phyloP scores from a whole-genome alignment of 805 yeast genomes.

The Zygosaccharomyces gambellarensis region DNA sequence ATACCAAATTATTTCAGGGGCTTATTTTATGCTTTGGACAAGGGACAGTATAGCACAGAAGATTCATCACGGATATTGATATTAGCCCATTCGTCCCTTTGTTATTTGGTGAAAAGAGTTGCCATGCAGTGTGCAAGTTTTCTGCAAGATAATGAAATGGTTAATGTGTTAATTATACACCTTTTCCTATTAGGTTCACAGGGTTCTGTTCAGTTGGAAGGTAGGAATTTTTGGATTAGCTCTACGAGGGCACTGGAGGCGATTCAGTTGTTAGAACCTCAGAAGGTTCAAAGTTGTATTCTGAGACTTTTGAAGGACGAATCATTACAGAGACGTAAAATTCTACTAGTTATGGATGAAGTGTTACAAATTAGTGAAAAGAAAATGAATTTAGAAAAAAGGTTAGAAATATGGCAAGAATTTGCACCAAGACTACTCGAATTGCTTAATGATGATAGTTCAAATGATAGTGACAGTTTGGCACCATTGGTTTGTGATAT shows the following conservation, averaged over 20 bases:
- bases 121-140: slow-evolving; percentile 36
- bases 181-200: slow-evolving; percentile 9
- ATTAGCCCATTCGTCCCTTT: slow-evolving; percentile 40
- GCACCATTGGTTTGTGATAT: slow-evolving; percentile 28
- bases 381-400: slow-evolving; percentile 20
- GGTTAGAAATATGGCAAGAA: slow-evolving; percentile 7
- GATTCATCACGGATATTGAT: slow-evolving; percentile 9
- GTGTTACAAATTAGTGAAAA: slow-evolving; percentile 23
- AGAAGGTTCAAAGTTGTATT: slow-evolving; percentile 9
- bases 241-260: slow-evolving; percentile 33
- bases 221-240: slow-evolving; percentile 29
- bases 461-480: slow-evolving; percentile 17
- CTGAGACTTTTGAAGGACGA: slow-evolving; percentile 4
- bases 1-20: slow-evolving; percentile 27
- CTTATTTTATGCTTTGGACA: slow-evolving; percentile 15
- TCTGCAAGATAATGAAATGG: slow-evolving; percentile 10
- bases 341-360: slow-evolving; percentile 26
- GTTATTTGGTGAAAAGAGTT: slow-evolving; percentile 42
- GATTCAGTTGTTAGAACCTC: slow-evolving; percentile 27
- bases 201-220: slow-evolving; percentile 12
- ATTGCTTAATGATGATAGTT: slow-evolving; percentile 29
- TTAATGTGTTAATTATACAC: slow-evolving; percentile 13
- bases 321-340: slow-evolving; percentile 7
- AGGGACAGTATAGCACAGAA: neutral
- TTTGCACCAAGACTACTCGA: slow-evolving; percentile 32